A percentile compares a stretch with the other conserved stretches of the same genome.
Conservation (phyloP, 345 rosid species). For the Citrus sinensis region DVS_A1.0 CM039167.1:23966001-23966500, state of each 20-base stretch:
- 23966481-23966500: not conserved
- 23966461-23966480: not conserved
- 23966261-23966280: not conserved
- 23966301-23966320: not conserved
- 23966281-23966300: not conserved
- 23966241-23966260: not conserved
- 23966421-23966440: not conserved
- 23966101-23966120: not conserved
- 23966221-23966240: not conserved
- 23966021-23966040: not conserved
- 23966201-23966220: too few species aligned
- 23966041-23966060: not conserved
- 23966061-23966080: not conserved
- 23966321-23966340: not conserved
- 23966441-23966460: not conserved
- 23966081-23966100: not conserved
- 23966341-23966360: not conserved
- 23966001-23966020: not conserved
- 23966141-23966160: too few species aligned
- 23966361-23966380: not conserved
- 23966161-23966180: too few species aligned
- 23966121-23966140: too few species aligned
- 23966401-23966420: not conserved
- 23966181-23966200: too few species aligned
- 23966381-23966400: not conserved